A percentile compares a stretch with the other conserved stretches of the same genome.
Conservation (phyloP, 1,284 basidiomycete species). For the Caloboletus inedulis region DNA sequence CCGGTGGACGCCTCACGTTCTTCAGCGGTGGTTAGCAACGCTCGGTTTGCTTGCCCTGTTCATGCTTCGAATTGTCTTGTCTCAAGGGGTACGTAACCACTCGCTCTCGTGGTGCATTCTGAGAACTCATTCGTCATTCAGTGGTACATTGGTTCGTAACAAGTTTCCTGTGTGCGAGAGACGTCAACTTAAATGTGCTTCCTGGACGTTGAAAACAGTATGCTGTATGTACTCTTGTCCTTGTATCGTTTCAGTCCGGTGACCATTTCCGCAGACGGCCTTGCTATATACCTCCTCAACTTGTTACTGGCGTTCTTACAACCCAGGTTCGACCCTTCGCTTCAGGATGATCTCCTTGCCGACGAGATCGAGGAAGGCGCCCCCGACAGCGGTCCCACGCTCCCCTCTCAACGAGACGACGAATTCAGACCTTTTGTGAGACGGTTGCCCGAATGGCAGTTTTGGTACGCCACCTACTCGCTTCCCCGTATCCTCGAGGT, state of each 20-base stretch:
- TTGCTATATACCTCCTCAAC: constrained; percentile 92
- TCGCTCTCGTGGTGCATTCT: neutral
- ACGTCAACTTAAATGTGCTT: constrained; percentile 5
- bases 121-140: constrained; percentile 34
- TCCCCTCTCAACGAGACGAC: constrained; percentile 73
- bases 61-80: constrained; percentile 81
- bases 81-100: constrained; percentile 76
- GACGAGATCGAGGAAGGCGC: constrained; percentile 96
- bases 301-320: constrained; percentile 86
- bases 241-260: neutral
- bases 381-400: constrained; percentile 37
- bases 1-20: constrained; percentile 84
- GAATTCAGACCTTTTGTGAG: constrained; percentile 97
- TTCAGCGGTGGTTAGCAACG: constrained; percentile 89
- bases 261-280: constrained; percentile 57
- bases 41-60: constrained; percentile 75
- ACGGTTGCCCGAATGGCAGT: constrained; percentile 94
- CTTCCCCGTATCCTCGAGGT: constrained; percentile 6
- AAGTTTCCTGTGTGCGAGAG: neutral
- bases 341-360: constrained; percentile 89
- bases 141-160: constrained; percentile 86
- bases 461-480: constrained; percentile 61
- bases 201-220: constrained; percentile 39
- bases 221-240: constrained; percentile 54
- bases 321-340: constrained; percentile 94